Base-by-base conservation (phyloP, 1,284 basidiomycete genomes). In the Fomitopsis pinicola region DNA sequence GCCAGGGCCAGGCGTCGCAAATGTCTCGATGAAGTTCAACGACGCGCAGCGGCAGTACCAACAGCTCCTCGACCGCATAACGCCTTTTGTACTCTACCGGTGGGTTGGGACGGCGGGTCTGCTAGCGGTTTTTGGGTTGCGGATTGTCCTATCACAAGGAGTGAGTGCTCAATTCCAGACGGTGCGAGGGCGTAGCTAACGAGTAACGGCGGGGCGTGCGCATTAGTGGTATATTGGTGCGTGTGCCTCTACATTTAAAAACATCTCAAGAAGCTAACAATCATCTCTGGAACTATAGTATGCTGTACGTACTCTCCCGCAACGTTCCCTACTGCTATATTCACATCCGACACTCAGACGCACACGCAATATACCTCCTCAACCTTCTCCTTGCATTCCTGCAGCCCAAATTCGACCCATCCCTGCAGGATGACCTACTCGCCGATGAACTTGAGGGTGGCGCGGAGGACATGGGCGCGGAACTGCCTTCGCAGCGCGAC, bases 361-460 rank as follows among this genome's bases (percentile, higher is more conserved):
- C 91, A 35, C 87, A 92, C 65, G 93, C 92, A 44, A 97, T 97
- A 70, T 97, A 97, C 78, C 86, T 97, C 66, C 82, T 97, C 64
- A 97, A 97, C 77, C 83, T 96, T 58, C 85, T 95, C 44, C 80
- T 95, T 64, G 92, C 91, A 7, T 95, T 96, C 79, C 80, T 96
- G 6, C 92, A 94, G 78, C 94, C 95, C 44, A 93, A 90, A 74
- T 99, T 99, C 75, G 97, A 99, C 77, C 97, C 97, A 0, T 95
- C 94, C 1, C 80, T 98, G 42, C 92, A 97, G 67, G 92, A 92
- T 50, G 97, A 99, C 75, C 80, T 98, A 3, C 83, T 94, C 59
- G 96, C 94, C 6, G 93, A 97, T 71, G 95, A 98, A 71, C 91
- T 98, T 19, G 97, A 98, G 72, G 96, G 95, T 70, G 97, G 96